phyloP scores from a whole-genome alignment of 768 basidiomycete genomes.

The Termitomyces sp. region DNA sequence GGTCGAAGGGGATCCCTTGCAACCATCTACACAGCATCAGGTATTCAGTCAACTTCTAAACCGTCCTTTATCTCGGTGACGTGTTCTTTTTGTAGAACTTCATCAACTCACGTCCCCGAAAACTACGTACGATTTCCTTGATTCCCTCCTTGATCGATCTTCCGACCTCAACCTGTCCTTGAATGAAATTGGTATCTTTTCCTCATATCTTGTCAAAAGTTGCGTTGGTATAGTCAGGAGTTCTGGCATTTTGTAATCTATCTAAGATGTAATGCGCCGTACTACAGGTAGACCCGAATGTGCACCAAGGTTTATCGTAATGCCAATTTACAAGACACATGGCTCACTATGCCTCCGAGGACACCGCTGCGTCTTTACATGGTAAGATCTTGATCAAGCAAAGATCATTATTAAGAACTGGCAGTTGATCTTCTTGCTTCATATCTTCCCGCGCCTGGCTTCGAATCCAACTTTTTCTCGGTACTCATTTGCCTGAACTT shows the following conservation, averaged over 20 bases:
- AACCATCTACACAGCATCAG: conserved; percentile 66
- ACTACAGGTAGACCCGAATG: background rate
- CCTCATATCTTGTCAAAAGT: conserved; percentile 58
- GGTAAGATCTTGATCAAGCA: background rate
- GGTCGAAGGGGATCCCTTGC: conserved; percentile 59
- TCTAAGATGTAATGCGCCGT: background rate
- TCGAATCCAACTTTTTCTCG: conserved; percentile 23
- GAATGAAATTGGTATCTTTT: conserved; percentile 49
- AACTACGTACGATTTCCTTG: conserved; percentile 63
- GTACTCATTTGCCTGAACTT: conserved; percentile 16
- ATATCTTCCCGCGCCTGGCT: conserved; percentile 4
- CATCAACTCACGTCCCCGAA: conserved; percentile 77
- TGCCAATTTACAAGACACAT: background rate
- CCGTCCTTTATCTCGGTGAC: background rate
- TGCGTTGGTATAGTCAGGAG: conserved; percentile 72
- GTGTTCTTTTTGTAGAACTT: conserved; percentile 41
- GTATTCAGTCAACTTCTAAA: conserved; percentile 22
- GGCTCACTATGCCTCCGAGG: background rate
- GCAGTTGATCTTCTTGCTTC: background rate
- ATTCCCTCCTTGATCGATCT: conserved; percentile 51
- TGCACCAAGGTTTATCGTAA: background rate
- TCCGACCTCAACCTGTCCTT: conserved; percentile 38
- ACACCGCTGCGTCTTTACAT: background rate
- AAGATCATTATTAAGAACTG: background rate
- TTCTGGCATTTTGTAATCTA: conserved; percentile 42